Percentiles rank a stretch among this genome's conserved stretches.
Conservation (phyloP, 2,329 filamentous ascomycete species). For the Paraphaeosphaeria minitans region DNA sequence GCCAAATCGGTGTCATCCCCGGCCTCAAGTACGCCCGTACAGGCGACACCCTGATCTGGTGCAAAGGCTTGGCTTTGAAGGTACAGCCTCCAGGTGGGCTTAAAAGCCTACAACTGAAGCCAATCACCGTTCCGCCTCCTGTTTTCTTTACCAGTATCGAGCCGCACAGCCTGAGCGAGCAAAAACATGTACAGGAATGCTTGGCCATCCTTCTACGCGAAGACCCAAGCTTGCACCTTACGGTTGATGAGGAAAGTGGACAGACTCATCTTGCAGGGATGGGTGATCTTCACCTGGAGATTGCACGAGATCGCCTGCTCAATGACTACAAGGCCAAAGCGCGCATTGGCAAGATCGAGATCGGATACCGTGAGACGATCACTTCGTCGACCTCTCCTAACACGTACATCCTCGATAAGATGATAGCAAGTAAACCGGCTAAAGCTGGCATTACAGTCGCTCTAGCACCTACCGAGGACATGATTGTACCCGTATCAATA, state of each 20-base stretch:
- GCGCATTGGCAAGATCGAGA: constrained; percentile 87
- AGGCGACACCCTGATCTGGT: constrained; percentile 86
- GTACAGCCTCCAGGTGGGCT: constrained; percentile 70
- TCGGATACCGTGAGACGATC: constrained; percentile 89
- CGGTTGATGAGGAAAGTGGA: constrained; percentile 84
- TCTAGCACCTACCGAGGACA: constrained; percentile 63
- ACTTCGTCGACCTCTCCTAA: constrained; percentile 62
- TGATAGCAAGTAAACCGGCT: constrained; percentile 78
- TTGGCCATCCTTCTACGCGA: constrained; percentile 82
- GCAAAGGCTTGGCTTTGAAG: constrained; percentile 64
- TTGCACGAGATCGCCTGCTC: constrained; percentile 84
- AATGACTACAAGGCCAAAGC: constrained; percentile 87
- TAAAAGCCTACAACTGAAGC: constrained; percentile 78
- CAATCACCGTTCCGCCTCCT: constrained; percentile 87
- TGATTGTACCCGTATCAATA: constrained; percentile 7
- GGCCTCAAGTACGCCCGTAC: constrained; percentile 91
- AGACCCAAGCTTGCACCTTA: constrained; percentile 88
- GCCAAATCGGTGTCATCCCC: constrained; percentile 92
- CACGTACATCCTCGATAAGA: constrained; percentile 73
- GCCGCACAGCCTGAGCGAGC: constrained; percentile 74
- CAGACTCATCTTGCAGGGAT: constrained; percentile 94
- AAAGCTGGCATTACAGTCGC: constrained; percentile 75
- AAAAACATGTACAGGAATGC: constrained; percentile 77
- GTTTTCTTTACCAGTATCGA: constrained; percentile 98
- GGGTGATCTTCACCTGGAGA: constrained; percentile 94